These are phyloP conservation scores for Chaetomidium leptoderma DNA, from an alignment of 495 filamentous ascomycete species.

Conservation along the genomic window DNA sequence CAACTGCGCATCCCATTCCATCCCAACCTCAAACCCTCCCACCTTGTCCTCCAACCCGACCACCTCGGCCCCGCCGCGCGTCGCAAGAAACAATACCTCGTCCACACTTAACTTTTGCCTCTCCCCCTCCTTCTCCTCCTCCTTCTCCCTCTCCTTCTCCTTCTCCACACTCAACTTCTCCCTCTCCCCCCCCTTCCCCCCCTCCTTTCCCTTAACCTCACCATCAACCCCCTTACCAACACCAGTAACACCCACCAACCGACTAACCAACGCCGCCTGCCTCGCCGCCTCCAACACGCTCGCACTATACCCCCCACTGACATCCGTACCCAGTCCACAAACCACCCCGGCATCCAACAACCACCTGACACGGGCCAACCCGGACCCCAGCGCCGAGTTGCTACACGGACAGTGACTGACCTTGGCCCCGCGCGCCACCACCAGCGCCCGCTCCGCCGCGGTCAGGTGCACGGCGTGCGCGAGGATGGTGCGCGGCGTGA, in stretches of 20 bases:
- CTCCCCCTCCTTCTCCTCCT: constrained; percentile 38
- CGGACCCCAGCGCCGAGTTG: constrained; percentile 75
- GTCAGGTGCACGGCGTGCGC: constrained; percentile 81
- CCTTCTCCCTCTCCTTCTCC: constrained; percentile 30
- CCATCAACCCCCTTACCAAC: too few relatives aligned
- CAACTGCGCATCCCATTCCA: constrained; percentile 84
- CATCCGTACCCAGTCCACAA: constrained; percentile 84
- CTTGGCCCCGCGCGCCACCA: constrained; percentile 56
- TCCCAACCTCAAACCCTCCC: constrained; percentile 77
- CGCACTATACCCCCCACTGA: constrained; percentile 77
- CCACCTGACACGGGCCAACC: constrained; percentile 64
- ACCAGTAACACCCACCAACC: constrained; percentile 53
- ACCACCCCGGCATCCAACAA: constrained; percentile 70
- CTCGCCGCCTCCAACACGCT: constrained; percentile 74
- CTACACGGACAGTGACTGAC: constrained; percentile 82
- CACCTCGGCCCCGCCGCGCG: constrained; percentile 72
- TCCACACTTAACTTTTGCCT: constrained; percentile 64
- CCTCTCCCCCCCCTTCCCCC: too few relatives aligned
- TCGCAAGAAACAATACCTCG: constrained; percentile 84
- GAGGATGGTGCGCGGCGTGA: constrained; percentile 71
- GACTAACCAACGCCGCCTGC: constrained; percentile 69
- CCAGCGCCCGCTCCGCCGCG: constrained; percentile 56
- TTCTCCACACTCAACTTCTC: too few relatives aligned
- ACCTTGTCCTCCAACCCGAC: constrained; percentile 64
- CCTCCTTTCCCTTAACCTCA: too few relatives aligned